These are phyloP conservation scores for Microthyrium microscopicum DNA, from an alignment of 2,329 filamentous ascomycete genomes.

Conservation along the genomic window DNA sequence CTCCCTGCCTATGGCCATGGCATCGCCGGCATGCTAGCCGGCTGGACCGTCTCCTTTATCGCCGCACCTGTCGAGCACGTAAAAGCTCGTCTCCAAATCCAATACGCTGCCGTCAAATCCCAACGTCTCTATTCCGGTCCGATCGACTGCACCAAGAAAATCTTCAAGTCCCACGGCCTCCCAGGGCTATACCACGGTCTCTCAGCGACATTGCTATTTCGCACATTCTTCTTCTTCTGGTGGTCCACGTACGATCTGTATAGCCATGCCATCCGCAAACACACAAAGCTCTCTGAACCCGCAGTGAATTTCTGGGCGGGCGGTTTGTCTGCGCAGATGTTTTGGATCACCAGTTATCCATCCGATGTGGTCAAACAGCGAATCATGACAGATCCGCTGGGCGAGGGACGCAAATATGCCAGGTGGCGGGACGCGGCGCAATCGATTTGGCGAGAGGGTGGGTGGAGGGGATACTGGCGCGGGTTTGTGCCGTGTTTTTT, in stretches of 20 bases:
- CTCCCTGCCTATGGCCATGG: constrained; percentile 71
- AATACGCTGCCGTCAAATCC: constrained; percentile 68
- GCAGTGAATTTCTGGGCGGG: constrained; percentile 95
- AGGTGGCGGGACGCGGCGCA: constrained; percentile 66
- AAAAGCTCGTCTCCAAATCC: constrained; percentile 84
- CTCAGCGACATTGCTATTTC: constrained; percentile 69
- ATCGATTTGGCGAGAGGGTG: constrained; percentile 59
- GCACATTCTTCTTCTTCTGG: constrained; percentile 94
- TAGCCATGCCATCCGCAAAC: constrained; percentile 46
- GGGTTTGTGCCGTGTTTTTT: constrained; percentile 90
- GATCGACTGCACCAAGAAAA: constrained; percentile 63
- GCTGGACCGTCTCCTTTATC: constrained; percentile 79
- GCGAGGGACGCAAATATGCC: constrained; percentile 43
- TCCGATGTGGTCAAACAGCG: constrained; percentile 89
- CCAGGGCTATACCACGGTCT: constrained; percentile 75
- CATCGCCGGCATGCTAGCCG: constrained; percentile 72
- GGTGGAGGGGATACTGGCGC: constrained; percentile 70
- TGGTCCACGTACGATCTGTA: constrained; percentile 91
- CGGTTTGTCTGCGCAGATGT: constrained; percentile 79
- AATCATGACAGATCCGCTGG: constrained; percentile 89
- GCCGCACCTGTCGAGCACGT: constrained; percentile 90
- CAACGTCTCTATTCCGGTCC: constrained; percentile 73
- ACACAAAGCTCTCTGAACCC: constrained; percentile 57
- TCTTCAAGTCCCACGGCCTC: constrained; percentile 49
- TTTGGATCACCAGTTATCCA: constrained; percentile 87